Evolutionary conservation across 257 asterid species (phyloP).

Genomic region (Lycium barbarum): DNA sequence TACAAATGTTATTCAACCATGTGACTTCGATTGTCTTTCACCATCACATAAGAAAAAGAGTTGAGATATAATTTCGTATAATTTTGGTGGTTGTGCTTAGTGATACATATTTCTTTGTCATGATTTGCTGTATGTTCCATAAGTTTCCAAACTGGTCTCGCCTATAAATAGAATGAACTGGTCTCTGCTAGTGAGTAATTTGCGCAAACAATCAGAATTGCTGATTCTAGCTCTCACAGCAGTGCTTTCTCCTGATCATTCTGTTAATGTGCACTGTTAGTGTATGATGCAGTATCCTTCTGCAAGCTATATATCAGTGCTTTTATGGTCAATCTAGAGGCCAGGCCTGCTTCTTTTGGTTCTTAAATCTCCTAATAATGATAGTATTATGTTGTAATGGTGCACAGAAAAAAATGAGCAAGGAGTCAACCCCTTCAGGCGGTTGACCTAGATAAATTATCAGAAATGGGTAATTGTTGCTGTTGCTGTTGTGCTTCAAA

Average conservation of each 20-base stretch:
- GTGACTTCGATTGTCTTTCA: neutral
- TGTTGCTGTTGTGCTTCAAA: conserved; percentile 75
- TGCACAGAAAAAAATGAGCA: conserved; percentile 56
- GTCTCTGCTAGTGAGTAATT: neutral
- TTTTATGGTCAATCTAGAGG: neutral
- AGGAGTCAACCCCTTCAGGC: conserved; percentile 47
- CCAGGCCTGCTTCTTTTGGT: neutral
- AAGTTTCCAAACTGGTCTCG: neutral
- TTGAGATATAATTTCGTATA: neutral
- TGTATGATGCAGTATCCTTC: neutral
- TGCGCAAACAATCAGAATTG: neutral
- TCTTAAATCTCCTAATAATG: conserved; percentile 13
- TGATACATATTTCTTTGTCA: conserved; percentile 12
- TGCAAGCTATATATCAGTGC: neutral
- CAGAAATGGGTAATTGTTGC: conserved; percentile 85
- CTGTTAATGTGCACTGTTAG: neutral
- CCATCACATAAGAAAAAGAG: neutral
- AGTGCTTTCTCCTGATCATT: conserved; percentile 8
- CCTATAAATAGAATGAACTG: neutral
- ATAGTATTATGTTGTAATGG: conserved; percentile 26
- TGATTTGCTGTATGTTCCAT: neutral
- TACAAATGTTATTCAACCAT: neutral
- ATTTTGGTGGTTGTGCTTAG: conserved; percentile 16
- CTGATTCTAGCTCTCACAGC: neutral
- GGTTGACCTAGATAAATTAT: conserved; percentile 46